Conservation (phyloP, 2,329 filamentous ascomycete genomes). For the Colletotrichum musae region DNA sequence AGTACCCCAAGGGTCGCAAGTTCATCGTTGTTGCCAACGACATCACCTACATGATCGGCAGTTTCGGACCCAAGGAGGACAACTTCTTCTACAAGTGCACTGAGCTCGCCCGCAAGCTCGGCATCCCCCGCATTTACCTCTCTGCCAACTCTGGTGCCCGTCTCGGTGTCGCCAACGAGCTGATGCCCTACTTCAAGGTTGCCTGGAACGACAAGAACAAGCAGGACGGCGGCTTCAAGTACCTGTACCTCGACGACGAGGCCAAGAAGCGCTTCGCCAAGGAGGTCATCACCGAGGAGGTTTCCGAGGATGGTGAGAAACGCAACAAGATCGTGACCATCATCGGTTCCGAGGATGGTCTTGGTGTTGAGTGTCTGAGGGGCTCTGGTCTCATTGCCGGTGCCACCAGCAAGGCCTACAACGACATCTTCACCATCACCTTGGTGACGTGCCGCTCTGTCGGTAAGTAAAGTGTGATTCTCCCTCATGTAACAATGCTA, state of each 20-base stretch:
- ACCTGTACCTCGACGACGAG: slow-evolving; percentile 92
- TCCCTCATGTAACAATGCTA: slow-evolving; percentile 47
- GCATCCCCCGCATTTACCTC: slow-evolving; percentile 96
- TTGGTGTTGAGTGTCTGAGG: slow-evolving; percentile 97
- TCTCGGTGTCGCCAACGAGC: slow-evolving; percentile 94
- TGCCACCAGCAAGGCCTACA: slow-evolving; percentile 96
- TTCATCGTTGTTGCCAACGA: slow-evolving; percentile 99
- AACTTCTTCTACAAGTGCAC: slow-evolving; percentile 99
- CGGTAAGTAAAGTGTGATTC: slow-evolving; percentile 67
- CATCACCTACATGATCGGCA: slow-evolving; percentile 99
- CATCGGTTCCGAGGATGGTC: slow-evolving; percentile 92
- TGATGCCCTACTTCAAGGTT: slow-evolving; percentile 97
- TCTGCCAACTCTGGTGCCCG: slow-evolving; percentile 99
- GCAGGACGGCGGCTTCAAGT: slow-evolving; percentile 94
- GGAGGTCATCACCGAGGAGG: slow-evolving; percentile 81
- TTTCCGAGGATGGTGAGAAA: slow-evolving; percentile 89
- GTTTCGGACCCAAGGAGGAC: slow-evolving; percentile 96
- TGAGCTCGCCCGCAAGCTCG: slow-evolving; percentile 91
- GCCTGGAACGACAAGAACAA: slow-evolving; percentile 91
- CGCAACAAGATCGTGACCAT: slow-evolving; percentile 95
- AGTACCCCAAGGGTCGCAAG: slow-evolving; percentile 92
- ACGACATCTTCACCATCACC: slow-evolving; percentile 98
- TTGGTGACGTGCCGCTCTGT: slow-evolving; percentile 98
- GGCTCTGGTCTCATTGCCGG: slow-evolving; percentile 98
- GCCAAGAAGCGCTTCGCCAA: slow-evolving; percentile 90